phyloP scores from a whole-genome alignment of 306 rosid species.

The Adenanthera pavonina region DNA sequence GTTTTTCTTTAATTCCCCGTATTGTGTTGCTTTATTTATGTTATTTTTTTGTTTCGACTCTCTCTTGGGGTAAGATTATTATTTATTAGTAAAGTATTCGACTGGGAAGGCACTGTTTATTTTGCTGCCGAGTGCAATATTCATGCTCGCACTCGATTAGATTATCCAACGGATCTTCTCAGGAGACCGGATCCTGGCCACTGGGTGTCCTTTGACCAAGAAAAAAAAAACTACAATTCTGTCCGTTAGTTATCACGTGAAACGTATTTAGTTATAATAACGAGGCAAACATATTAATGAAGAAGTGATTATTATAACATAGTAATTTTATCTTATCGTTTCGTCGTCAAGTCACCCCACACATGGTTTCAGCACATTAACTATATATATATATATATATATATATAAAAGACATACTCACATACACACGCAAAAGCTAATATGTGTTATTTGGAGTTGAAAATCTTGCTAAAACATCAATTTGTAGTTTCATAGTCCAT shows the following conservation, averaged over 20 bases:
- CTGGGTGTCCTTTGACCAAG: slow-evolving; percentile 39
- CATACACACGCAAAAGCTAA: background rate
- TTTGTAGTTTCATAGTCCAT: background rate
- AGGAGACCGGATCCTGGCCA: slow-evolving; percentile 29
- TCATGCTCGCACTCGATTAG: slow-evolving; percentile 3
- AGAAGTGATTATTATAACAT: background rate
- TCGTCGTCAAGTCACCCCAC: slow-evolving; percentile 4
- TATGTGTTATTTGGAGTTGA: background rate
- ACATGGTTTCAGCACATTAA: slow-evolving; percentile 21
- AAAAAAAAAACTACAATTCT: background rate
- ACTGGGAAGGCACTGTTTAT: slow-evolving; percentile 11
- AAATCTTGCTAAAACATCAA: background rate
- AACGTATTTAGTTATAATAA: slow-evolving; percentile 17
- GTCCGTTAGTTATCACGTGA: slow-evolving; percentile 37
- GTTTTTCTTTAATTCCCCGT: background rate
- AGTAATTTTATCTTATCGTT: background rate
- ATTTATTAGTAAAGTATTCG: slow-evolving; percentile 6
- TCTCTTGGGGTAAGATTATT: slow-evolving; percentile 11
- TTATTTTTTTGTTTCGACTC: background rate
- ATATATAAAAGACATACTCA: background rate
- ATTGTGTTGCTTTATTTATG: background rate
- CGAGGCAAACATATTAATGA: background rate
- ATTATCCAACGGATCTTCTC: slow-evolving; percentile 35
- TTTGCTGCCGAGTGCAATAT: slow-evolving; percentile 30
- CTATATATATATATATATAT: no score